phyloP scores from a whole-genome alignment of 176 grass and related monocot genomes.

The Oryza glumipatula region DNA sequence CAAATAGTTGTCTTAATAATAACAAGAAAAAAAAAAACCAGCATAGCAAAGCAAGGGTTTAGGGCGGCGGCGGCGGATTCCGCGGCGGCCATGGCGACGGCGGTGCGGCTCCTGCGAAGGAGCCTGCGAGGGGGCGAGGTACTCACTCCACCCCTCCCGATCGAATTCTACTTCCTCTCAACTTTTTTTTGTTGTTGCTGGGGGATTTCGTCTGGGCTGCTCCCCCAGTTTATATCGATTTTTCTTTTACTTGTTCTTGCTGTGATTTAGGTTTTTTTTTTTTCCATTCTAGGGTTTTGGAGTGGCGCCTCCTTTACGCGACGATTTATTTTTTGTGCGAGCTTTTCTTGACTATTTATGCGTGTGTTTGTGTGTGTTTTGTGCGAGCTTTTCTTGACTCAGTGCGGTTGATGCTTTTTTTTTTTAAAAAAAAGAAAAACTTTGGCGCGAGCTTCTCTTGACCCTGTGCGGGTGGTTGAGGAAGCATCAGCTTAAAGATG shows the following conservation, averaged over 20 bases:
- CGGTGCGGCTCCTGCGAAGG: conserved; percentile 42
- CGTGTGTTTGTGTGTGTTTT: no score
- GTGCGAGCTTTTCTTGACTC: no score
- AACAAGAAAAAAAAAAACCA: no score
- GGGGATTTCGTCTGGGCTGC: background rate
- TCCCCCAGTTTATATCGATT: background rate
- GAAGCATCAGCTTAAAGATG: conserved; percentile 11
- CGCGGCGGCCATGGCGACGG: conserved; percentile 37
- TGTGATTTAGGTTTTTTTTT: no score
- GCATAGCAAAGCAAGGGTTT: background rate
- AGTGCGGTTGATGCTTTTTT: background rate
- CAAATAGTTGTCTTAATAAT: no score
- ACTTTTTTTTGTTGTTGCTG: background rate
- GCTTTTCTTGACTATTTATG: no score
- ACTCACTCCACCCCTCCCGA: background rate
- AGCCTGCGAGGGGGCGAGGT: conserved; percentile 40
- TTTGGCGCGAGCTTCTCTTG: background rate
- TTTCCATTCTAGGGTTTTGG: background rate
- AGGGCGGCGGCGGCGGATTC: background rate
- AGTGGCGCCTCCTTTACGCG: background rate
- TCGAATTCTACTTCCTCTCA: no score
- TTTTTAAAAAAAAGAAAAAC: no score
- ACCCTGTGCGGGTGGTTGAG: background rate
- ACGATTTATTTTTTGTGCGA: background rate
- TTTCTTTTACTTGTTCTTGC: background rate